Evolutionary conservation across 2,329 filamentous ascomycete genomes (phyloP).

Genomic region (Juglanconis sp.): DNA sequence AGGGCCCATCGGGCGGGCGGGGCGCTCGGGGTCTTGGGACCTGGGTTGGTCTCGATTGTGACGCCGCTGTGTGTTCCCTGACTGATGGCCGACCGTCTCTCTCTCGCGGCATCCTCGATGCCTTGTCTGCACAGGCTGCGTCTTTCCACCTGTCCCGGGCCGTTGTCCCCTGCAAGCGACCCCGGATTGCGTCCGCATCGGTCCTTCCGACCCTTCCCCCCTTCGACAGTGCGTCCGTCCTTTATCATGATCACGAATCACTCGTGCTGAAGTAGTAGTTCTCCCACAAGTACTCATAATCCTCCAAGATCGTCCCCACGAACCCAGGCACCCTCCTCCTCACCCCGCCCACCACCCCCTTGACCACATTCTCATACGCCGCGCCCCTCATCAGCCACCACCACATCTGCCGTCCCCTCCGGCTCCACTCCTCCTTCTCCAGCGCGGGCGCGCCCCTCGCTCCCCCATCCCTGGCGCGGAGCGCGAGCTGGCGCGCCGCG

Average conservation of each 20-base stretch:
- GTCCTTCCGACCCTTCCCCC: no score
- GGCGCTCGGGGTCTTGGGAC: no score
- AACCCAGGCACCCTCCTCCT: conserved; percentile 76
- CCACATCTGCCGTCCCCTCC: conserved; percentile 82
- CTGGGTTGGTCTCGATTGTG: no score
- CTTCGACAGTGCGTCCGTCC: no score
- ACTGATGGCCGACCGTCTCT: no score
- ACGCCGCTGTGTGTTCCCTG: no score
- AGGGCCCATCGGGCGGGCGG: no score
- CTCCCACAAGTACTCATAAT: conserved; percentile 98
- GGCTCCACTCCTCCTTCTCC: conserved; percentile 85
- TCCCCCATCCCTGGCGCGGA: conserved; percentile 37
- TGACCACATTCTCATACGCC: conserved; percentile 90
- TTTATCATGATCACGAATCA: conserved; percentile 8
- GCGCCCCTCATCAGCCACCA: conserved; percentile 98
- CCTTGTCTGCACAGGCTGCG: no score
- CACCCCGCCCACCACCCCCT: conserved; percentile 68
- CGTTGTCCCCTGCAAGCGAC: no score
- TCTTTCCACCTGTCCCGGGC: no score
- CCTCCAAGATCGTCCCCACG: conserved; percentile 81
- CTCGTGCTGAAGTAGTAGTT: conserved; percentile 86
- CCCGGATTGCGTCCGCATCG: no score
- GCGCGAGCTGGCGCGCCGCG: conserved; percentile 72
- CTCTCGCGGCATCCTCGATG: no score
- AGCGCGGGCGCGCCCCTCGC: conserved; percentile 77